A percentile compares a stretch with the other conserved stretches of the same genome.
phyloP scores from a whole-genome alignment of 2,329 filamentous ascomycete species.

The Domatiomyces globalis region DNA sequence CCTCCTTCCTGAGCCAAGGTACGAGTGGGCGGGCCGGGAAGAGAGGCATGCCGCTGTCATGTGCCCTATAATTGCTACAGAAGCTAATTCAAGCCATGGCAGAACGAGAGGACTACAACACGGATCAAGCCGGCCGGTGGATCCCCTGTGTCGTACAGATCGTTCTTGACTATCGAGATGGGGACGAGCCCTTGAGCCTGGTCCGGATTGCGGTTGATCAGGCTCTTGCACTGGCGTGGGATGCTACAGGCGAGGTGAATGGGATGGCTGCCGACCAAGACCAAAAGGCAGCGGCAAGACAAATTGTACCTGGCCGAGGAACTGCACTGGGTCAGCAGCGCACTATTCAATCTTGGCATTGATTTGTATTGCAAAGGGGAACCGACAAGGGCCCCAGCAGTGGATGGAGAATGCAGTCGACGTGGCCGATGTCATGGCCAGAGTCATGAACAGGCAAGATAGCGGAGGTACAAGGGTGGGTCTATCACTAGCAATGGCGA shows the following conservation, averaged over 20 bases:
- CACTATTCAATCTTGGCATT: slow-evolving; percentile 41
- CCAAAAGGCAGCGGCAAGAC: not conserved
- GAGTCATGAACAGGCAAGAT: not conserved
- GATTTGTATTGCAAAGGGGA: slow-evolving; percentile 34
- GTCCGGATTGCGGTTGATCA: slow-evolving; percentile 26
- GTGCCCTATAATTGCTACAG: slow-evolving; percentile 22
- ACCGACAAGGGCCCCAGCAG: slow-evolving; percentile 23
- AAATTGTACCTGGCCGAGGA: slow-evolving; percentile 39
- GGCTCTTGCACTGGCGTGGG: slow-evolving; percentile 19
- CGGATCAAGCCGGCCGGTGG: slow-evolving; percentile 55
- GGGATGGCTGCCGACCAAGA: not conserved
- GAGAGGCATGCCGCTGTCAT: slow-evolving; percentile 32
- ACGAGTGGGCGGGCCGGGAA: slow-evolving; percentile 7
- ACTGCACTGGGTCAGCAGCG: slow-evolving; percentile 43
- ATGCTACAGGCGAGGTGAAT: not conserved
- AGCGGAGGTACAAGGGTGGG: not conserved
- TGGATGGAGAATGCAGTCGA: slow-evolving; percentile 36
- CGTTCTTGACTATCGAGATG: slow-evolving; percentile 38
- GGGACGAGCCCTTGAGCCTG: slow-evolving; percentile 10
- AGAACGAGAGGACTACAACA: slow-evolving; percentile 41
- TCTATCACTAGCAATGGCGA: too few species aligned
- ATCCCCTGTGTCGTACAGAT: slow-evolving; percentile 63
- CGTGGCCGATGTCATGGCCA: slow-evolving; percentile 24
- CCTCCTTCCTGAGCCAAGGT: slow-evolving; percentile 1
- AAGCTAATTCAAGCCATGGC: slow-evolving; percentile 58